Evolutionary conservation across 768 basidiomycete genomes (phyloP).

Genomic region (Tulasnella sp.): DNA sequence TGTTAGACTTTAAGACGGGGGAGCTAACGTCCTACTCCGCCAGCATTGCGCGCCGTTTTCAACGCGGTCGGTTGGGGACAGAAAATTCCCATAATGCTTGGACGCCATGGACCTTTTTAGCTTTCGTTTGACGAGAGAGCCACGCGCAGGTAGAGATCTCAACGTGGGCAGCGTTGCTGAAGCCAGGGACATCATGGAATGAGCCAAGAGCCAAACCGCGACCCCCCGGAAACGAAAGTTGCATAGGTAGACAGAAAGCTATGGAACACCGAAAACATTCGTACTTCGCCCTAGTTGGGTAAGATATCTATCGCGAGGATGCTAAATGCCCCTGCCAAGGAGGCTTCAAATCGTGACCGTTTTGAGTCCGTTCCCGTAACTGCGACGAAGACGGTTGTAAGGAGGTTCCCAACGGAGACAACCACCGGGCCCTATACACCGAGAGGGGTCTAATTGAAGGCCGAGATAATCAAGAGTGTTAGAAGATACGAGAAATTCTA

Average conservation of each 20-base stretch:
- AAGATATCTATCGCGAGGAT: constrained; percentile 63
- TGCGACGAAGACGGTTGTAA: constrained; percentile 89
- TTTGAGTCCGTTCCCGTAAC: constrained; percentile 59
- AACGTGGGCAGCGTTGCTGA: neutral
- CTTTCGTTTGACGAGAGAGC: neutral
- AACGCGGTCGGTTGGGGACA: neutral
- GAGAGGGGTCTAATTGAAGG: constrained; percentile 58
- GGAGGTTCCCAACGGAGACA: constrained; percentile 80
- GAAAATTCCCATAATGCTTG: neutral
- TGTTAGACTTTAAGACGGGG: too few species aligned
- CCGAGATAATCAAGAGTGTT: too few species aligned
- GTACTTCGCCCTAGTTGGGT: neutral
- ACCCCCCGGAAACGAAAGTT: neutral
- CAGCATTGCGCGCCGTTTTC: neutral
- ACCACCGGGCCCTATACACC: constrained; percentile 86
- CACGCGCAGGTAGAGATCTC: neutral
- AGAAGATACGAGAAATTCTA: too few species aligned
- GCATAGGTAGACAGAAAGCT: neutral
- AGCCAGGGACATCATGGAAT: neutral
- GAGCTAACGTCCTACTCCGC: too few species aligned
- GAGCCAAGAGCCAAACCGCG: neutral
- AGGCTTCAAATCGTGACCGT: constrained; percentile 68
- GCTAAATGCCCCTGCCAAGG: constrained; percentile 75
- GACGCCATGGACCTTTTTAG: neutral
- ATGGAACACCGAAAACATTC: neutral